These are phyloP conservation scores for Aurantiochytrium sp. DNA, from an alignment of 108 stramenopile species.

Conservation along the genomic window DNA sequence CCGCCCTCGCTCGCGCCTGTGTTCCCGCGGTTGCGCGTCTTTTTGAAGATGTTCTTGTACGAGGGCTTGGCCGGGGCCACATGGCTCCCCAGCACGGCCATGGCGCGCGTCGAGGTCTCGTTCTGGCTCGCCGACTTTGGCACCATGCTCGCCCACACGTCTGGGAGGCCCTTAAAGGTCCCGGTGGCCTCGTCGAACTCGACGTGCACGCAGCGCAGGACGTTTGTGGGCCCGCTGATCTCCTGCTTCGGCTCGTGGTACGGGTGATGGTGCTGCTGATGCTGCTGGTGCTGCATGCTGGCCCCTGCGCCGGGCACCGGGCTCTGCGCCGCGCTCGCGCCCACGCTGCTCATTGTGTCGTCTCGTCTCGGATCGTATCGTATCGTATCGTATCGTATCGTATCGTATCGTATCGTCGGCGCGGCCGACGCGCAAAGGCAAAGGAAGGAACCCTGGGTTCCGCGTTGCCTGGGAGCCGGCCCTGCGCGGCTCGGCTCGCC, in stretches of 20 bases:
- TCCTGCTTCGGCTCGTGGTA: background rate
- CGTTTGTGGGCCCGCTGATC: constrained; percentile 28
- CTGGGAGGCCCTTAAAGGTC: constrained; percentile 39
- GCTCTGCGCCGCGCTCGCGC: background rate
- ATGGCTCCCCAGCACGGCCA: background rate
- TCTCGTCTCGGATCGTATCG: too few relatives aligned
- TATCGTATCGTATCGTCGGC: too few relatives aligned
- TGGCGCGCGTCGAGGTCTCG: background rate
- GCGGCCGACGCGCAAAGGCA: too few relatives aligned
- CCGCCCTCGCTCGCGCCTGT: too few relatives aligned
- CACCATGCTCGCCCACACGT: constrained; percentile 36
- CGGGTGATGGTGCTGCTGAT: background rate
- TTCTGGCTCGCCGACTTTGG: constrained; percentile 23
- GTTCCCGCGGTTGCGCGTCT: background rate
- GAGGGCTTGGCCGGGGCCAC: background rate
- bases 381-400: too few relatives aligned
- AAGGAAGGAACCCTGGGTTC: too few relatives aligned
- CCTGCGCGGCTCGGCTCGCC: too few relatives aligned
- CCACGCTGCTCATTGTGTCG: background rate
- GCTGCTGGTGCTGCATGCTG: background rate
- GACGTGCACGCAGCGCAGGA: constrained; percentile 30
- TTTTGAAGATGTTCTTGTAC: background rate
- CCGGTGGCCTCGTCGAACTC: constrained; percentile 33
- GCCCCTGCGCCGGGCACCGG: background rate
- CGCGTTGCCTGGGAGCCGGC: too few relatives aligned